phyloP scores from a whole-genome alignment of 169 alveolate genomes.

The Plasmodium coatneyi region DNA sequence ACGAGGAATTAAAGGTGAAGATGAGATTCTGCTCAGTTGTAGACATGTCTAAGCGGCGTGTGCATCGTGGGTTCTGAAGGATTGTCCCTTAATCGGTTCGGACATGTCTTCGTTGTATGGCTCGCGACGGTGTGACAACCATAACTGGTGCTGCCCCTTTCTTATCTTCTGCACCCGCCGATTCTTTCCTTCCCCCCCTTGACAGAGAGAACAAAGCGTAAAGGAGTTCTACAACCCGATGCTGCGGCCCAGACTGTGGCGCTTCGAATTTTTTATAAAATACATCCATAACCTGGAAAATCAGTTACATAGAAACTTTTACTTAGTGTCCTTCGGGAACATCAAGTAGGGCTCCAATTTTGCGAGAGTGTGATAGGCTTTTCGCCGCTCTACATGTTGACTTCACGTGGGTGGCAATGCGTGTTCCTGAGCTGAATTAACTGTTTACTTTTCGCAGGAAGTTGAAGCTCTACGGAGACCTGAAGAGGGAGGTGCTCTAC shows the following conservation, averaged over 20 bases:
- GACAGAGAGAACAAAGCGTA: conserved; percentile 64
- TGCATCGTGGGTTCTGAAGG: not conserved
- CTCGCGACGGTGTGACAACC: not conserved
- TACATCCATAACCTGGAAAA: conserved; percentile 68
- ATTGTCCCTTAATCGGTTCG: not conserved
- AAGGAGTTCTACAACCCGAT: conserved; percentile 72
- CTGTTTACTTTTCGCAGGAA: conserved; percentile 22
- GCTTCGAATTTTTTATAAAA: conserved; percentile 73
- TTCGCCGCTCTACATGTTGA: not conserved
- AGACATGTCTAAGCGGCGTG: not conserved
- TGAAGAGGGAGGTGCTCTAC: conserved; percentile 76
- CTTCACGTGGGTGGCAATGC: not conserved
- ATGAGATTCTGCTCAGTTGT: not conserved
- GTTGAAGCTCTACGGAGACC: conserved; percentile 41
- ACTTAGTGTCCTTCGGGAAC: conserved; percentile 63
- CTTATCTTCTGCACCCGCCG: not conserved
- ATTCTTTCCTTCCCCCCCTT: not conserved
- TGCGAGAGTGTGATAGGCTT: not conserved
- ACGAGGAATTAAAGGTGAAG: conserved; percentile 65
- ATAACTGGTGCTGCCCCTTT: not conserved
- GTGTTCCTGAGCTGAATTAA: not conserved
- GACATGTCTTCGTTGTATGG: not conserved
- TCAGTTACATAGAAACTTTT: conserved; percentile 54
- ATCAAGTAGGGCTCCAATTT: conserved; percentile 18
- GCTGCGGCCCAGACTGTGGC: conserved; percentile 72